Base-by-base conservation (phyloP, 2,329 filamentous ascomycete species). In the Colletotrichum sidae region DNA sequence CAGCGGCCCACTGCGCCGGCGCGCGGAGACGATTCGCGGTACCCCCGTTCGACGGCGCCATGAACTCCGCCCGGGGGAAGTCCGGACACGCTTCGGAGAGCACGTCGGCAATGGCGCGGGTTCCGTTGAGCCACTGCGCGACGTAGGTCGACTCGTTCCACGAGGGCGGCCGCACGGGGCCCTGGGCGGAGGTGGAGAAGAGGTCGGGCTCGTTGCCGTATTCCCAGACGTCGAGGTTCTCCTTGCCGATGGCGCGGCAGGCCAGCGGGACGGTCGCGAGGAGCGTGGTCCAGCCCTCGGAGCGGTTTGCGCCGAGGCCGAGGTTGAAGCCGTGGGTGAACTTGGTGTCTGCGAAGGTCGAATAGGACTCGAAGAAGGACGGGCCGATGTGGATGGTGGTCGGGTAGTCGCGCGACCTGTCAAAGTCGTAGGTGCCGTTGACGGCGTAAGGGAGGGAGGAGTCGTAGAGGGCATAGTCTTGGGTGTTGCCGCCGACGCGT, bases 171-270 rank as follows among this genome's bases (percentile, higher is more conserved):
- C 87, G 76, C 17, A 87, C 81, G 0, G 80, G 76, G 0, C 83
- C 82, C 67, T 86, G 84, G 3, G 81, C 73, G 17, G 82, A 84
- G 1, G 81, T 83, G 15, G 83, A 81, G 73, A 78, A 90, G 8
- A 90, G 74, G 72, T 90, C 87, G 0, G 87, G 86, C 73, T 90
- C 88, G 70, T 90, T 90, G 44, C 89, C 88, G 68, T 90, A 86
- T 71, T 88, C 86, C 86, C 86, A 90, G 67, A 78, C 77, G 34
- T 86, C 80, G 6, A 89, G 75, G 57, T 81, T 85, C 6, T 81
- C 82, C 10, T 75, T 74, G 2, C 78, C 76, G 0, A 90, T 75
- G 4, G 86, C 84, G 69, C 84, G 83, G 75, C 88, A 90, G 2
- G 82, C 87, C 45, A 88, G 74, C 0, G 85, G 69, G 0, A 86